Base-by-base conservation (phyloP, 768 basidiomycete species). In the Xanthoconium purpureum region DNA sequence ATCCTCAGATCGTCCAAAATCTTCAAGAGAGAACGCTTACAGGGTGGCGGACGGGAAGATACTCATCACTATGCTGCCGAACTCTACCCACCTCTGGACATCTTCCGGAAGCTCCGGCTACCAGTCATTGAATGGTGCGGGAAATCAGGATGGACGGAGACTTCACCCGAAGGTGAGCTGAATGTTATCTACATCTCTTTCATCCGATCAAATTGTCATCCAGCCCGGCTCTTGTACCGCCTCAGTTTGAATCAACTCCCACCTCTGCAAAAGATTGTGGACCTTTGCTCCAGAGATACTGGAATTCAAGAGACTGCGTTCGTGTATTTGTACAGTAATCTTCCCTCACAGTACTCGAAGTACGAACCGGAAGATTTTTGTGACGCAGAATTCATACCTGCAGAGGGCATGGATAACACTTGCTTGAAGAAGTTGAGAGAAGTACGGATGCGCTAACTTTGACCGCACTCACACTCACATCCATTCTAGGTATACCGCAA, bases 41-140 rank as follows among this genome's bases (percentile, higher is more conserved):
- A 13, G 29, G 14, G 29, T 59, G 62, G 48, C 57, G 50, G 59
- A 39, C 57, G 64, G 47, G 79, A 79, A 58, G 63, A 70, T 3
- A 62, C 65, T 17, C 75, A 89, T 20, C 80, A 74, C 59, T 82
- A 77, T 50, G 89, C 91, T 0, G 72, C 78, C 28, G 82, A 90
- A 56, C 76, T 98, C 10, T 96, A 94, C 66, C 94, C 96, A 65
- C 96, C 96, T 1, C 58, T 81, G 0, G 82, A 86, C 32, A 74
- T 77, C 3, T 83, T 94, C 53, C 79, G 88, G 11, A 74, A 80
- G 44, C 75, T 98, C 5, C 80, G 79, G 6, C 71, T 98, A 9
- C 91, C 92, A 2, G 67, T 95, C 6, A 78, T 98, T 45, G 89
- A 92, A 61, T 98, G 94, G 94, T 84, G 85, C 2, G 76, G 74